Evolutionary conservation across 352 stramenopile species (phyloP), one percentile per base, ranked within the genome.

Genomic region (Globisporangium paroecandrum): DNA sequence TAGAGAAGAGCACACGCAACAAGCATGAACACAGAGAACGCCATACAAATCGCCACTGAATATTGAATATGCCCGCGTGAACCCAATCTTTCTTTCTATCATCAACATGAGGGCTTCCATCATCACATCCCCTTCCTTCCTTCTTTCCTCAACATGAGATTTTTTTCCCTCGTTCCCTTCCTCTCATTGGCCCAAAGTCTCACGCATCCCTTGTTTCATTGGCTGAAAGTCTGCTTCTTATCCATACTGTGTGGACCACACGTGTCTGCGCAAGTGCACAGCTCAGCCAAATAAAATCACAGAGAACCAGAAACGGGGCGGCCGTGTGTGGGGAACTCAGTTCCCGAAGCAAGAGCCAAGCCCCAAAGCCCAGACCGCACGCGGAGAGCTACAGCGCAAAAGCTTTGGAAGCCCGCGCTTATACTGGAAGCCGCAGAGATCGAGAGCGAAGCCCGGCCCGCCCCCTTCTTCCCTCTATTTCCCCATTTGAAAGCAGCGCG

Each of bases 301-400:
- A 53, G 27, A 15, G 51, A 51, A 49, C 61, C 47, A 66, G 61
- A 66, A 66, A 66, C 47, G 27, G 51, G 61, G 51, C 51, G 27
- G 41, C 36, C 29, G 38, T 18, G 36, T 43, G 38, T 49, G 41
- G 41, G 27, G 61, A 66, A 66, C 34, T 66, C 51, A 64, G 58
- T 56, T 60, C 55, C 18, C 55, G 9, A 60, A 60, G 29, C 18
- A 25, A 27, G 22, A 22, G 43, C 43, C 43, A 36, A 22, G 43
- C 43, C 43, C 41, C 43, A 51, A 51, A 24, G 18, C 43, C 43
- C 43, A 51, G 5, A 51, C 43, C 18, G 43, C 43, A 22, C 18
- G 43, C 43, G 18, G 43, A 51, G 10, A 51, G 43, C 43, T 24
- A 34, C 51, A 27, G n/a, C 51, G 41, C 13, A 20, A 57, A 9